These are phyloP conservation scores for Tolypocladium guangdongense DNA, from an alignment of 2,329 filamentous ascomycete genomes.

Conservation along the genomic window DNA sequence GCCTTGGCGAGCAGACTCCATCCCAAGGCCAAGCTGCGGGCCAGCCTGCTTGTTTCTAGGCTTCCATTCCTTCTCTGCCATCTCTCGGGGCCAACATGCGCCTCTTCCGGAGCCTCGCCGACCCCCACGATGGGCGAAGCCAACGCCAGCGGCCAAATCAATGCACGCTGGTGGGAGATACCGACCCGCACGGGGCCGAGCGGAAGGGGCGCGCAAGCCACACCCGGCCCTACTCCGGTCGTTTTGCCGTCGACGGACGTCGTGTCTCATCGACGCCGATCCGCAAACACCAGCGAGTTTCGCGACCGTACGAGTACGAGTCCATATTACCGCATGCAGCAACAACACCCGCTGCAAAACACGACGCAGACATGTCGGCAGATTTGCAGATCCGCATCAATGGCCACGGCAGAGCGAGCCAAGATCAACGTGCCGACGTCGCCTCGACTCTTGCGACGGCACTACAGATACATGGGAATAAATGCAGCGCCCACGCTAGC, in stretches of 20 bases:
- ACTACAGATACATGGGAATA: neutral
- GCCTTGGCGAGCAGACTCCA: neutral
- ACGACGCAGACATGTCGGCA: neutral
- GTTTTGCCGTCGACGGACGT: constrained; percentile 8
- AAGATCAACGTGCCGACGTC: neutral
- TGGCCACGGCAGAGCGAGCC: neutral
- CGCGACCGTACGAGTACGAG: too few species aligned
- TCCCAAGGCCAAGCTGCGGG: neutral
- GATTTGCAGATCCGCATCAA: neutral
- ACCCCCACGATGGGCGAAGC: neutral
- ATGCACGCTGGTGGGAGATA: neutral
- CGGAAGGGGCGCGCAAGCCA: constrained; percentile 1
- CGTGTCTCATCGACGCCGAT: constrained; percentile 19
- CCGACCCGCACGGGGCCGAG: neutral
- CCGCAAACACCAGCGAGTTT: constrained; percentile 1
- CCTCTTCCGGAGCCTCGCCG: neutral
- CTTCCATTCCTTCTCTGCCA: neutral
- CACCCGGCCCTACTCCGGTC: constrained; percentile 19
- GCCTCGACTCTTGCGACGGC: neutral
- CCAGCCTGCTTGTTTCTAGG: neutral
- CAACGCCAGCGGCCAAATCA: neutral
- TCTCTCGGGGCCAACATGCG: neutral
- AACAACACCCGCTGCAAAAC: neutral
- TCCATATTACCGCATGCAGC: too few species aligned
- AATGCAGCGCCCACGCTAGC: neutral